Conservation (phyloP, 2,329 filamentous ascomycete genomes). For the Trichoderma simmonsii region DNA sequence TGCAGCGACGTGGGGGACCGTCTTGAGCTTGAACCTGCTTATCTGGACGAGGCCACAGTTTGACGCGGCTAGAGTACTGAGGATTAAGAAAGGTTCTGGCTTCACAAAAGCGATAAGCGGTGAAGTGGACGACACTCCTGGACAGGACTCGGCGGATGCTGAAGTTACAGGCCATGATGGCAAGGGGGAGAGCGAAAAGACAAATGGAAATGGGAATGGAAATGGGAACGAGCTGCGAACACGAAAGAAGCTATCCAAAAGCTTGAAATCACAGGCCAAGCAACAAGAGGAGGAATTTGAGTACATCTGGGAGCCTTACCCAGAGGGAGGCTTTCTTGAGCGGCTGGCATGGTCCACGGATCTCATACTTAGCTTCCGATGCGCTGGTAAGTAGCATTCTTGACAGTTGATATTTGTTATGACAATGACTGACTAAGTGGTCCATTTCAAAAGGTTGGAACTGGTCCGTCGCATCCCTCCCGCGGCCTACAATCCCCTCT, state of each 20-base stretch:
- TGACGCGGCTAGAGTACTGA: constrained; percentile 51
- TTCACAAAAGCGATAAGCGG: not conserved
- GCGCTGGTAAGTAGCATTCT: constrained; percentile 44
- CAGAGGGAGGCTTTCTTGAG: constrained; percentile 43
- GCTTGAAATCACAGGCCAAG: no score
- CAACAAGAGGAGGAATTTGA: constrained; percentile 31
- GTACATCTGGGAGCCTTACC: constrained; percentile 61
- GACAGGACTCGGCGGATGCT: not conserved
- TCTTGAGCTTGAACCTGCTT: constrained; percentile 49
- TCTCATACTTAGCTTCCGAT: constrained; percentile 52
- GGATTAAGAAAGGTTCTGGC: constrained; percentile 13
- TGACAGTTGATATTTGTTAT: no score
- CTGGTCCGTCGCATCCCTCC: constrained; percentile 50
- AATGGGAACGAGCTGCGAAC: not conserved
- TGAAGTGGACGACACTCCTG: not conserved
- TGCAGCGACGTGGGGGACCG: constrained; percentile 47
- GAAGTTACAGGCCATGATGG: not conserved
- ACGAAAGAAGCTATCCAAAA: not conserved
- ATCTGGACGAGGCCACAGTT: constrained; percentile 56
- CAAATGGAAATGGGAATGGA: not conserved
- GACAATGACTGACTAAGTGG: not conserved
- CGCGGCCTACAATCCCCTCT: constrained; percentile 43
- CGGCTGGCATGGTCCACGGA: constrained; percentile 56
- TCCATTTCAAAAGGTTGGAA: constrained; percentile 49
- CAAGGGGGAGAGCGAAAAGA: not conserved